A percentile compares a stretch with the other conserved stretches of the same genome.
phyloP scores from a whole-genome alignment of 228 moss, liverwort and hornwort genomes.

The Sphagnum fallax region DNA sequence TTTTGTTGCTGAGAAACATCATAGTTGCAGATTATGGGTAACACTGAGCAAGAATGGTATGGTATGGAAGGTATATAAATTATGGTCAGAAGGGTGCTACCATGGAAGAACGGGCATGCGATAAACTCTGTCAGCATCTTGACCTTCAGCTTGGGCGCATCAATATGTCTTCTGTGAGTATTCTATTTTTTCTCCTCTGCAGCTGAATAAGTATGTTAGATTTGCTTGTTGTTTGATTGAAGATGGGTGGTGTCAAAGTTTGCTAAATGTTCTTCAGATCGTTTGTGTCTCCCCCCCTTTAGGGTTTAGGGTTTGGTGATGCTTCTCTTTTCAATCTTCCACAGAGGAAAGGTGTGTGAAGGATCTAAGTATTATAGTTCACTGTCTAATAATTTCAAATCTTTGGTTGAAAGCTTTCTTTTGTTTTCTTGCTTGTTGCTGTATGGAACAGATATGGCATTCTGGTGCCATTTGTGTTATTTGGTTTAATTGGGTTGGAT shows the following conservation, averaged over 20 bases:
- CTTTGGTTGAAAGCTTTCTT: neutral
- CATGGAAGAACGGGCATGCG: slow-evolving; percentile 56
- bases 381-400: neutral
- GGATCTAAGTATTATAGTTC: neutral
- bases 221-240: neutral
- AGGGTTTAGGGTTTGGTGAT: no score
- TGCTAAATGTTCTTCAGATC: neutral
- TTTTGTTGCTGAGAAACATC: neutral
- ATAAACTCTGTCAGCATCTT: slow-evolving; percentile 34
- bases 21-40: neutral
- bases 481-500: neutral
- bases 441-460: no score
- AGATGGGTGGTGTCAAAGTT: neutral
- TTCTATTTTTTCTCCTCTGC: neutral
- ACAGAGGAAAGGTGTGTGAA: neutral
- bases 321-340: no score
- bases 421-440: neutral
- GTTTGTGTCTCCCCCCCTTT: no score
- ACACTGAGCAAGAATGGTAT: neutral
- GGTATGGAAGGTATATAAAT: slow-evolving; percentile 37
- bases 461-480: no score
- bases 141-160: slow-evolving; percentile 30
- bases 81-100: slow-evolving; percentile 59
- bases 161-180: slow-evolving; percentile 39
- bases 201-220: neutral